These are phyloP conservation scores for Rhizopogon rudus DNA, from an alignment of 768 basidiomycete species.

Conservation along the genomic window DNA sequence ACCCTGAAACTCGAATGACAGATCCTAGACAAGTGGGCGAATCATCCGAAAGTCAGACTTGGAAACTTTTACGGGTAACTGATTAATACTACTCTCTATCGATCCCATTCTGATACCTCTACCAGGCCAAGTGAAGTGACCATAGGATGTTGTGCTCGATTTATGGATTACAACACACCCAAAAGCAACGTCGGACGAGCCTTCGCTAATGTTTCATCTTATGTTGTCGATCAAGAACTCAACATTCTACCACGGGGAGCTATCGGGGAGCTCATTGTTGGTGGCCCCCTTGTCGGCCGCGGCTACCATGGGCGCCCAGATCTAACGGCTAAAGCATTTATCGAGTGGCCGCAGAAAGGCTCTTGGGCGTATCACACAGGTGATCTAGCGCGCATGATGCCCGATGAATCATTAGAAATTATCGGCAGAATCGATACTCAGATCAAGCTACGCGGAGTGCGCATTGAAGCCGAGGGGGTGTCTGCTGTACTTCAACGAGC, in stretches of 20 bases:
- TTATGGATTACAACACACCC: constrained; percentile 34
- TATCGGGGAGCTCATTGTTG: constrained; percentile 45
- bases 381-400: constrained; percentile 46
- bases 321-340: constrained; percentile 40
- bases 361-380: constrained; percentile 45
- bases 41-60: constrained; percentile 38
- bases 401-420: constrained; percentile 43
- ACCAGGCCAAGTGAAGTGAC: constrained; percentile 46
- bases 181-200: constrained; percentile 40
- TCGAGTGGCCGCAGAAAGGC: constrained; percentile 38
- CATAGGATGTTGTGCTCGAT: constrained; percentile 45
- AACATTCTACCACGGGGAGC: constrained; percentile 39
- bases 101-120: background rate
- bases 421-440: constrained; percentile 48
- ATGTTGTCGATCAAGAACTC: constrained; percentile 40
- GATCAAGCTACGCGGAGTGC: constrained; percentile 47
- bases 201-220: constrained; percentile 28
- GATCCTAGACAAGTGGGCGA: constrained; percentile 43
- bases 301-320: constrained; percentile 44
- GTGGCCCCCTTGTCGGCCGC: constrained; percentile 44
- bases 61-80: constrained; percentile 46
- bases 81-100: background rate
- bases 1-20: constrained; percentile 1
- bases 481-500: constrained; percentile 34
- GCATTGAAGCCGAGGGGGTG: constrained; percentile 50